Conservation (phyloP, 495 filamentous ascomycete species). For the Podospora pseudocomata region DNA sequence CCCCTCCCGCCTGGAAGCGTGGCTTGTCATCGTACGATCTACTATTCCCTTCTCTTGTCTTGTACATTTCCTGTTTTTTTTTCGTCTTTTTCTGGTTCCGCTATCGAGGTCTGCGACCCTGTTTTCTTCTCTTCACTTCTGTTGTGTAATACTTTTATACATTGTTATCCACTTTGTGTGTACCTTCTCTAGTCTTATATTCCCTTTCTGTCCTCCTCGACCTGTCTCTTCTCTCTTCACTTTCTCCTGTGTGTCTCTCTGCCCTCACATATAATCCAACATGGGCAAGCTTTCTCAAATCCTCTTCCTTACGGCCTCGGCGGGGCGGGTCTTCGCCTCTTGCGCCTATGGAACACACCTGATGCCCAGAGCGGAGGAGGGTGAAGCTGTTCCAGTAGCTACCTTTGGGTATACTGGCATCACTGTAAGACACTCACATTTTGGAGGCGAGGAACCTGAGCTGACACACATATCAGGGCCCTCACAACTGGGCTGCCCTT, state of each 20-base stretch:
- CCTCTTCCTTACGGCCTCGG: slow-evolving; percentile 26
- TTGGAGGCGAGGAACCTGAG: too few relatives aligned
- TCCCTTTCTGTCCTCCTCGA: not conserved
- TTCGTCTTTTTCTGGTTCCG: not conserved
- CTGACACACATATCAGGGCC: slow-evolving; percentile 37
- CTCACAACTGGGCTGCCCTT: slow-evolving; percentile 57
- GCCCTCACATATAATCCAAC: not conserved
- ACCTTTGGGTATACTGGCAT: slow-evolving; percentile 51
- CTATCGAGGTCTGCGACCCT: slow-evolving; percentile 8
- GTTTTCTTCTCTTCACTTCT: not conserved
- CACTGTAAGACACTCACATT: slow-evolving; percentile 20
- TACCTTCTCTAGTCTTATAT: not conserved
- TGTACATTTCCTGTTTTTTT: not conserved
- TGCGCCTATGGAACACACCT: slow-evolving; percentile 35
- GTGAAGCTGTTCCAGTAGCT: slow-evolving; percentile 28
- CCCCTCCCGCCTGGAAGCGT: not conserved
- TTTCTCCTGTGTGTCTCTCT: not conserved
- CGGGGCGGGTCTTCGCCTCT: slow-evolving; percentile 27
- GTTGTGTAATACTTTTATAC: slow-evolving; percentile 1
- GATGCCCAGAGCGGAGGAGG: slow-evolving; percentile 36
- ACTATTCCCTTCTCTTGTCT: not conserved
- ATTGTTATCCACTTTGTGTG: not conserved
- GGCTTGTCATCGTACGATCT: slow-evolving; percentile 3
- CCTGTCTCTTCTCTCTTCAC: not conserved
- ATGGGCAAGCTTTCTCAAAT: slow-evolving; percentile 19